phyloP scores from a whole-genome alignment of 441 rosid genomes.

The Gossypium gossypioides region DNA sequence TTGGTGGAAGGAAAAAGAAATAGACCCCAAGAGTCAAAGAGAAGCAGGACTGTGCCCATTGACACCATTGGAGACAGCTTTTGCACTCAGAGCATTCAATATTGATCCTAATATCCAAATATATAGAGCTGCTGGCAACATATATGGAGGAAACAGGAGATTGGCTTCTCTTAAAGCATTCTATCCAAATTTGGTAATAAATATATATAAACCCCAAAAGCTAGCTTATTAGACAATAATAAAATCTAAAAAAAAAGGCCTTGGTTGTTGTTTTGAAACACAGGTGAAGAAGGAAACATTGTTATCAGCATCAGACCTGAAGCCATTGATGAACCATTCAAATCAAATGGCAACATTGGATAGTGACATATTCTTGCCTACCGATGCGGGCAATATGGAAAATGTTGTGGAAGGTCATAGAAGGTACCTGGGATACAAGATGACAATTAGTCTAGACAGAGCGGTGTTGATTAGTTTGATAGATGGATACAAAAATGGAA shows the following conservation, averaged over 20 bases:
- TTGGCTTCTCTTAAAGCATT: slow-evolving; percentile 32
- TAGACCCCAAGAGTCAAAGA: slow-evolving; percentile 43
- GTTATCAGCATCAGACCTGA: slow-evolving; percentile 39
- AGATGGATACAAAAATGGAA: slow-evolving; percentile 55
- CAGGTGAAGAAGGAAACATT: slow-evolving; percentile 63
- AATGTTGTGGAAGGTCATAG: slow-evolving; percentile 70
- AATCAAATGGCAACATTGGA: slow-evolving; percentile 72
- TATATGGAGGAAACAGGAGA: slow-evolving; percentile 51
- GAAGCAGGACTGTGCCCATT: slow-evolving; percentile 61
- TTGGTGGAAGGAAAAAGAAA: slow-evolving; percentile 69
- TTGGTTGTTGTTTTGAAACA: slow-evolving; percentile 14
- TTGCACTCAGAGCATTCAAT: slow-evolving; percentile 38
- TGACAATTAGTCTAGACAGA: slow-evolving; percentile 43
- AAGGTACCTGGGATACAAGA: slow-evolving; percentile 69
- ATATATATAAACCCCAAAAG: background rate
- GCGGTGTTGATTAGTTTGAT: slow-evolving; percentile 38
- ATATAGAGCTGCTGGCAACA: slow-evolving; percentile 62
- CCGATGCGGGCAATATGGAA: slow-evolving; percentile 67
- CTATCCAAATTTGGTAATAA: slow-evolving; percentile 50
- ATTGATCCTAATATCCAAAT: slow-evolving; percentile 48
- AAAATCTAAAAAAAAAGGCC: no score
- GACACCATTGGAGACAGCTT: slow-evolving; percentile 64
- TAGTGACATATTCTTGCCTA: slow-evolving; percentile 62
- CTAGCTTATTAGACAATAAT: background rate
- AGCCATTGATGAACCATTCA: slow-evolving; percentile 52